Evolutionary conservation across 78 protist genomes (phyloP), one percentile per base, ranked within the genome.

Genomic region (Mantamonas sphyraenae): DNA sequence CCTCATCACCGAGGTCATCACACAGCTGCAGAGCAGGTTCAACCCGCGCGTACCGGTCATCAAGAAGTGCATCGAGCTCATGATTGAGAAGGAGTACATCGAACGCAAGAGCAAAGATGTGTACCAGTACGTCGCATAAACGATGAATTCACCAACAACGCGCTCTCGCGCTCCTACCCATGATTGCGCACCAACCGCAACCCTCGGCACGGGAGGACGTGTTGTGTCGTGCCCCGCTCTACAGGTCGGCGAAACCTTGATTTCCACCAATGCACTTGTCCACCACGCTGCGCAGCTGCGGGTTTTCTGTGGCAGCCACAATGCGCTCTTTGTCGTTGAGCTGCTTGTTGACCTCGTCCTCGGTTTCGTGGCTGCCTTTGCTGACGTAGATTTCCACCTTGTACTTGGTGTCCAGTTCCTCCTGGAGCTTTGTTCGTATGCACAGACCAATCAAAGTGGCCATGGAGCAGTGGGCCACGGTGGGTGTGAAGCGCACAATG

Each of bases 291-390:
- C 62, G 66, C n/a, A 88, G 58, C 4, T 24, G 20, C 5, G 64
- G 56, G 61, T 85, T 85, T 61, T 85, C 90, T 24, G 85, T 53
- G 12, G 97, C 94, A 2, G 94, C 94, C 7, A 88, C 79, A 14
- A 90, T 92, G 35, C 95, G 53, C 73, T 89, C 97, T 62, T 92
- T 92, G 64, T 92, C 96, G 64, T 83, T 86, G 42, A 92, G 75
- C 76, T 92, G 96, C 78, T 88, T 92, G 73, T 88, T 92, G 66
- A 88, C 88, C n/a, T n/a, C n/a, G n/a, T n/a, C n/a, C n/a, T n/a
- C n/a, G n/a, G n/a, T n/a, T n/a, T n/a, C n/a, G n/a, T n/a, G n/a
- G n/a, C n/a, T n/a, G n/a, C n/a, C n/a, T n/a, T n/a, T n/a, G n/a
- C n/a, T n/a, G n/a, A n/a, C n/a, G n/a, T n/a, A n/a, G n/a, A n/a